Base-by-base conservation (phyloP, 2,329 filamentous ascomycete species). In the Colletotrichum ledebouriae region DNA sequence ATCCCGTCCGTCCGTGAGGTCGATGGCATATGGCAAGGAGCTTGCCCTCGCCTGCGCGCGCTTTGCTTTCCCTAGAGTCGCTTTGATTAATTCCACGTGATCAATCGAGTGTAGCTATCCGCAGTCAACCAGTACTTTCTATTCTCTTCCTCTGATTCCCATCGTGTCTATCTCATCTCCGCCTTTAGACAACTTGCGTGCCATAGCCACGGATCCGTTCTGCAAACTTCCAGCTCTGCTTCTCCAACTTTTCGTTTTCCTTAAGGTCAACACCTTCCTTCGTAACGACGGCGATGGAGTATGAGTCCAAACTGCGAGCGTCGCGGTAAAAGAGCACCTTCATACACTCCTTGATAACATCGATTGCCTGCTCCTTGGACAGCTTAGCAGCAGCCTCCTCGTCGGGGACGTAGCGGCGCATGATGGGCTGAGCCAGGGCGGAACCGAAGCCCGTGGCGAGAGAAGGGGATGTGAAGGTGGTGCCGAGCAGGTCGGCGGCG, bases 261-360 rank as follows among this genome's bases (percentile, higher is more conserved):
- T 90, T 91, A 73, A 98, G 79, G 63, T 97, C 92, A 67, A 98
- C 90, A n/a, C 92, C 94, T 56, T 94, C 93, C 82, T 94, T 92
- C 63, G 93, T 96, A 64, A 99, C 87, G 62, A 98, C 87, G 20
- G 95, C 95, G 78, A 98, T 90, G 72, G 93, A 96, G 84, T 98
- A 99, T 73, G 88, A 87, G 82, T 98, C 94, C 82, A 96, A 83
- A 83, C 93, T 97, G 80, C 96, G 90, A 50, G 96, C 96, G 82
- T 99, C 96, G 75, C 96, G 89, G 86, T 99, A 99, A 85, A 93
- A 99, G 70, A 99, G 86, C 60, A 98, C 95, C 88, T 98, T 98
- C 93, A 99, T 94, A 82, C 94, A 97, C 83, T 97, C 92, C 84
- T 92, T 92, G 77, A 99, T 83, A 46, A 94, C 87, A 67, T 91